Conservation (phyloP, 306 rosid genomes). For the Elaeagnus macrophylla region DNA sequence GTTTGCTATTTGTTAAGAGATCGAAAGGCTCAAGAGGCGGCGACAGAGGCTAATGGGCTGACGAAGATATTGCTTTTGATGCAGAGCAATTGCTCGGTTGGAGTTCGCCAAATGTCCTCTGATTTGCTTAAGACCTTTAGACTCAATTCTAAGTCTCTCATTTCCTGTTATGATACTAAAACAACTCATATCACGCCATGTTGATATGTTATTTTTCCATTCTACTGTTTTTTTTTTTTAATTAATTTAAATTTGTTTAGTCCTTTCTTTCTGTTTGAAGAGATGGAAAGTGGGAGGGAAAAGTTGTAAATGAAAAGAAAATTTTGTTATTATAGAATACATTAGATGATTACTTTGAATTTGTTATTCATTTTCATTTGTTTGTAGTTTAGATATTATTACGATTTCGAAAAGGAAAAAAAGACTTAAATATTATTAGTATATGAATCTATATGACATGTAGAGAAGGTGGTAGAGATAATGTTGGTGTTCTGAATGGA, state of each 20-base stretch:
- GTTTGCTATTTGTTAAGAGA: constrained; percentile 66
- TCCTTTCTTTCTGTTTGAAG: constrained; percentile 7
- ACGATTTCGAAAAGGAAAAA: too few relatives aligned
- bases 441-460: too few relatives aligned
- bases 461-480: too few relatives aligned
- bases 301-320: constrained; percentile 42
- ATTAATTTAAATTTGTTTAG: neutral
- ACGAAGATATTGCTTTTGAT: constrained; percentile 75
- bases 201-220: constrained; percentile 15
- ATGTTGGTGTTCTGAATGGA: too few relatives aligned
- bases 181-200: constrained; percentile 94
- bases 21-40: constrained; percentile 56
- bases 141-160: constrained; percentile 51
- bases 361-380: too few relatives aligned
- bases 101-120: constrained; percentile 63
- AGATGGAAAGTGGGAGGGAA: neutral
- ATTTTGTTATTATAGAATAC: constrained; percentile 51
- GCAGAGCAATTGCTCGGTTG: constrained; percentile 79
- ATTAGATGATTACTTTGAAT: too few relatives aligned
- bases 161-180: constrained; percentile 67
- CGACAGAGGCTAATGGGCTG: constrained; percentile 62
- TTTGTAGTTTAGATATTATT: too few relatives aligned
- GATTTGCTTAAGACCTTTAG: constrained; percentile 81
- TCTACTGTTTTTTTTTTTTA: neutral
- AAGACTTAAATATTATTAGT: too few relatives aligned